These are phyloP conservation scores for Coemansia sp. DNA, from an alignment of 192 early-diverging fungal species.

Conservation along the genomic window DNA sequence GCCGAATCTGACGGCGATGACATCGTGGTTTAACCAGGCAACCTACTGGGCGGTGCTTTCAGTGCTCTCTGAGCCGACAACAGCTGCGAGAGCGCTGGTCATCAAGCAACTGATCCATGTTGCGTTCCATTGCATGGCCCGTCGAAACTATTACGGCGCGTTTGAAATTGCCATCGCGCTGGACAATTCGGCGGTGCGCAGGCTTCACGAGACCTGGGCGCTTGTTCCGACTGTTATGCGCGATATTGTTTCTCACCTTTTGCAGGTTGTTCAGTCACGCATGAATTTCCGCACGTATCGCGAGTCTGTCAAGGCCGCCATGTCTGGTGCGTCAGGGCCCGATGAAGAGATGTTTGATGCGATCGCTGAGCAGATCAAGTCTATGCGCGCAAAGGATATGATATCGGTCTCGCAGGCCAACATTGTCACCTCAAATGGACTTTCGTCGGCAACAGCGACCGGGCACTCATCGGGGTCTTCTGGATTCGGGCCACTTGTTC, in stretches of 20 bases:
- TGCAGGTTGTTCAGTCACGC: constrained; percentile 47
- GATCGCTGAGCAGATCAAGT: constrained; percentile 45
- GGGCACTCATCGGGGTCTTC: constrained; percentile 22
- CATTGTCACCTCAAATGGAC: constrained; percentile 19
- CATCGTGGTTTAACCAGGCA: constrained; percentile 58
- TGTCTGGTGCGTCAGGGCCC: constrained; percentile 40
- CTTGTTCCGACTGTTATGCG: constrained; percentile 46
- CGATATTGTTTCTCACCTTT: constrained; percentile 45
- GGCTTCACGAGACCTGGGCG: constrained; percentile 54
- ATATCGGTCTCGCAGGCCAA: constrained; percentile 26
- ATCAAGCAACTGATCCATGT: constrained; percentile 55
- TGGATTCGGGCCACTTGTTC: constrained; percentile 39
- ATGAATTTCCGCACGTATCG: constrained; percentile 56
- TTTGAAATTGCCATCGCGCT: constrained; percentile 58
- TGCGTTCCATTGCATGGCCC: constrained; percentile 56
- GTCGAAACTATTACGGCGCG: constrained; percentile 56
- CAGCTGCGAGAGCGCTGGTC: constrained; percentile 43
- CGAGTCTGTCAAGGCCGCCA: constrained; percentile 54
- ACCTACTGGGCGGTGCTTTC: constrained; percentile 55
- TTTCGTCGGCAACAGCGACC: constrained; percentile 15
- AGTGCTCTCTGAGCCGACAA: constrained; percentile 47
- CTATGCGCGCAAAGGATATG: constrained; percentile 46
- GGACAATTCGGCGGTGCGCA: constrained; percentile 53
- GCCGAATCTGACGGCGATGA: constrained; percentile 51
- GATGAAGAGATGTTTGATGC: constrained; percentile 51